phyloP scores from a whole-genome alignment of 768 basidiomycete species.

The Tulasnella sp. region DNA sequence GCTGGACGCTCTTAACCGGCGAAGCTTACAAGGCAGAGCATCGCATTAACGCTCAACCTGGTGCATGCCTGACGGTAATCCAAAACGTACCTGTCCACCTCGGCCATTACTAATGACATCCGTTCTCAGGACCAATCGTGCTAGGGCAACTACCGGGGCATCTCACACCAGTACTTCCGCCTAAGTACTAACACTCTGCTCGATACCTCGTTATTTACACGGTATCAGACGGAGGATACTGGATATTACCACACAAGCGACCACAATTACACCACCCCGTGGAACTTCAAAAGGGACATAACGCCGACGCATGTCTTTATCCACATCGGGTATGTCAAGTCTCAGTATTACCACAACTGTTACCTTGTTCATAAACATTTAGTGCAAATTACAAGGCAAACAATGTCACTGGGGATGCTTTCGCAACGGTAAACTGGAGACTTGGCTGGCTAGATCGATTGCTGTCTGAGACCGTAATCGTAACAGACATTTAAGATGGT shows the following conservation, averaged over 20 bases:
- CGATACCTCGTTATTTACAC: neutral
- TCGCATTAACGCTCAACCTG: conserved; percentile 41
- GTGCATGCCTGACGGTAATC: conserved; percentile 37
- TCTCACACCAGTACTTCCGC: conserved; percentile 39
- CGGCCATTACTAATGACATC: neutral
- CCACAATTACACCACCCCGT: conserved; percentile 49
- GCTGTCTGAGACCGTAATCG: too few species aligned
- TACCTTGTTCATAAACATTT: neutral
- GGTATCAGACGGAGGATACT: conserved; percentile 41
- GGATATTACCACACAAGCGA: conserved; percentile 41
- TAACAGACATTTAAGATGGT: neutral
- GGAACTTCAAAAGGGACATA: conserved; percentile 40
- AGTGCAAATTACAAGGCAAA: conserved; percentile 48
- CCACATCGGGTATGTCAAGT: conserved; percentile 38
- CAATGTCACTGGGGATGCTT: conserved; percentile 35
- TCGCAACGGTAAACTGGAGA: conserved; percentile 18
- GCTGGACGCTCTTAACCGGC: conserved; percentile 43
- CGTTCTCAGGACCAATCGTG: conserved; percentile 18
- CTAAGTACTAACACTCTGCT: conserved; percentile 27
- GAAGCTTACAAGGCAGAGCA: conserved; percentile 43
- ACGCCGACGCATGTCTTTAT: conserved; percentile 44
- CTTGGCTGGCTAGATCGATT: neutral
- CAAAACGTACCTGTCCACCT: neutral
- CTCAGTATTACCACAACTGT: neutral
- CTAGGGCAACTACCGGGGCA: conserved; percentile 21